These are phyloP conservation scores for Ambrosia trifida DNA, from an alignment of 129 eudicot genomes.

Conservation along the genomic window DNA sequence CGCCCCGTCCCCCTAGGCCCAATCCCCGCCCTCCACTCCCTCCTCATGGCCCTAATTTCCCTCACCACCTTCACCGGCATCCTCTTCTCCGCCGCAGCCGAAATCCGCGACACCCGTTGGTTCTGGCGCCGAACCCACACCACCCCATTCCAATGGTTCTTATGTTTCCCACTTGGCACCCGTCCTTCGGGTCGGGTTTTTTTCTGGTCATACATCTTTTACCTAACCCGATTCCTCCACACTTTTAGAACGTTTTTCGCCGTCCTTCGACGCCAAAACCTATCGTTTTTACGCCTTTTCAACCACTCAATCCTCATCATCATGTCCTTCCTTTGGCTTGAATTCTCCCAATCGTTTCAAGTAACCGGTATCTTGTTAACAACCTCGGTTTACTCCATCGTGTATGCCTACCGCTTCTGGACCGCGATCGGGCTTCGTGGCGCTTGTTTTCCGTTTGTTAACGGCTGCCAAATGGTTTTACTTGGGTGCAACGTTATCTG, in stretches of 20 bases:
- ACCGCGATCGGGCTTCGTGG: constrained; percentile 70
- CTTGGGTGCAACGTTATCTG: constrained; percentile 54
- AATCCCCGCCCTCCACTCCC: constrained; percentile 66
- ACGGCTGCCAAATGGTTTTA: constrained; percentile 56
- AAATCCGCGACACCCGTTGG: constrained; percentile 89
- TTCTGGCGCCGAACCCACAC: constrained; percentile 61
- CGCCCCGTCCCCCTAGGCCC: constrained; percentile 65
- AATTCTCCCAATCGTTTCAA: constrained; percentile 33
- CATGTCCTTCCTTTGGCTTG: constrained; percentile 77
- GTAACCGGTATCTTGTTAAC: constrained; percentile 59
- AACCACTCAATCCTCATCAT: constrained; percentile 59
- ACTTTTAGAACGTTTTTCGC: constrained; percentile 50
- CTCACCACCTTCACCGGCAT: constrained; percentile 66
- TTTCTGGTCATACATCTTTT: constrained; percentile 79
- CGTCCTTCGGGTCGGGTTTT: constrained; percentile 88
- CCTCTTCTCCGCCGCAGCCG: constrained; percentile 71
- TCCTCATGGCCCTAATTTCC: constrained; percentile 58
- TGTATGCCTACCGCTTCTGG: constrained; percentile 85
- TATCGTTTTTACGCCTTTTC: constrained; percentile 50
- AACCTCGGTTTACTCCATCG: constrained; percentile 50
- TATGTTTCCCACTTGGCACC: constrained; percentile 84
- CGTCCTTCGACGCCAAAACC: constrained; percentile 40
- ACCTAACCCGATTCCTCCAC: constrained; percentile 79
- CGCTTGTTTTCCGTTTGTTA: constrained; percentile 74
- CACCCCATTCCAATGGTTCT: constrained; percentile 71